These are phyloP conservation scores for Pestalotiopsis sp. DNA, from an alignment of 2,329 filamentous ascomycete species.

Conservation along the genomic window DNA sequence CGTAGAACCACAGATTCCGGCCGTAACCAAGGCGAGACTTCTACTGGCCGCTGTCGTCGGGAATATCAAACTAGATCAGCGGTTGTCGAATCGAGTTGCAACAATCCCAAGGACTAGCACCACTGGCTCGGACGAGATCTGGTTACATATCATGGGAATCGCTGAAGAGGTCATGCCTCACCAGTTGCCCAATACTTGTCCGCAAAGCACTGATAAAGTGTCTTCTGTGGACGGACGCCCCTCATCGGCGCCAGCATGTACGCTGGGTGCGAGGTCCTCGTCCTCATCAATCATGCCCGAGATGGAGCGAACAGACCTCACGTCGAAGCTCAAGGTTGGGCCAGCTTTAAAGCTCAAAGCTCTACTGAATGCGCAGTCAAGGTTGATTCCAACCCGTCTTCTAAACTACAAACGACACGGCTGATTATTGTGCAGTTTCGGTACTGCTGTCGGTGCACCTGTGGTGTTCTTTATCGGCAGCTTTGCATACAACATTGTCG, in stretches of 20 bases:
- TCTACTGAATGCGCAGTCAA: constrained; percentile 3
- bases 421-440: constrained; percentile 24
- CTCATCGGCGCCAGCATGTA: background rate
- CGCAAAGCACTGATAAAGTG: background rate
- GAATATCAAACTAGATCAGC: constrained; percentile 28
- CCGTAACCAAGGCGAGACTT: constrained; percentile 27
- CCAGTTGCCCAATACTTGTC: constrained; percentile 25
- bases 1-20: constrained; percentile 12
- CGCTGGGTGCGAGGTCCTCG: background rate
- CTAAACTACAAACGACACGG: background rate
- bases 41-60: constrained; percentile 32
- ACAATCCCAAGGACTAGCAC: background rate
- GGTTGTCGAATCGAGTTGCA: background rate
- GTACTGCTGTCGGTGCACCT: constrained; percentile 31
- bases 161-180: constrained; percentile 26
- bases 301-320: background rate
- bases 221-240: background rate
- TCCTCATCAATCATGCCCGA: background rate
- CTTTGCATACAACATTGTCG: constrained; percentile 32
- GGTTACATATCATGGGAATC: background rate
- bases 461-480: constrained; percentile 33
- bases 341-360: background rate
- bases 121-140: background rate
- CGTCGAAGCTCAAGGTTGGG: background rate
- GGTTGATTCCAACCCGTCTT: background rate